Percentiles rank a stretch among this genome's conserved stretches.
Conservation (phyloP, 805 yeast species). For the Starmera pachycereana region DNA sequence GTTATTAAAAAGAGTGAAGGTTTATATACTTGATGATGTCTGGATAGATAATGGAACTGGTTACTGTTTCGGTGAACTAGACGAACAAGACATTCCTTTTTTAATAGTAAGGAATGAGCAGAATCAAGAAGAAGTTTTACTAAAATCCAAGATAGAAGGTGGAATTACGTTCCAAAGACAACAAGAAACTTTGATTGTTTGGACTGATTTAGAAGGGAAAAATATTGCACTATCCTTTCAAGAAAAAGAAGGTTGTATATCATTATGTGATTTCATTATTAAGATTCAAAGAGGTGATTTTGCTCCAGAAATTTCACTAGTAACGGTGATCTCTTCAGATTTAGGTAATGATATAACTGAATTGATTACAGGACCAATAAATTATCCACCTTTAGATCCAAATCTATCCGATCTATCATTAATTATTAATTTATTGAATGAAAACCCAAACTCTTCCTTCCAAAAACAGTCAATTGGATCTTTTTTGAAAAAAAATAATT, state of each 20-base stretch:
- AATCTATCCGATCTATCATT: constrained; percentile 36
- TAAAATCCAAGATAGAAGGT: constrained; percentile 63
- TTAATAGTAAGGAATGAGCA: constrained; percentile 68
- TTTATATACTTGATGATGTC: constrained; percentile 72
- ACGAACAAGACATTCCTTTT: constrained; percentile 32
- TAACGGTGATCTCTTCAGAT: constrained; percentile 48
- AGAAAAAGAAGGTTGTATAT: constrained; percentile 82
- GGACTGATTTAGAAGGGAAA: constrained; percentile 68
- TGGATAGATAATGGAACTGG: constrained; percentile 96
- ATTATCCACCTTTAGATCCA: constrained; percentile 51
- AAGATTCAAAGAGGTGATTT: constrained; percentile 43
- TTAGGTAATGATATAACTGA: constrained; percentile 54
- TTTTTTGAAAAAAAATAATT: constrained; percentile 43
- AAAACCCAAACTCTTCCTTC: constrained; percentile 43
- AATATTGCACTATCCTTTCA: constrained; percentile 89
- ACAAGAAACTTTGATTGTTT: constrained; percentile 86
- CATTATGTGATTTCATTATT: constrained; percentile 71
- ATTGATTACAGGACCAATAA: constrained; percentile 69
- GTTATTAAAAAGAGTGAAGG: constrained; percentile 74
- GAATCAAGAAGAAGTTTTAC: constrained; percentile 43
- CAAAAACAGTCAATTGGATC: constrained; percentile 51
- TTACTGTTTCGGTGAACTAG: constrained; percentile 63
- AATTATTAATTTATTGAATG: constrained; percentile 46
- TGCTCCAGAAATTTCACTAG: constrained; percentile 61
- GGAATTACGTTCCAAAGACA: constrained; percentile 82